A percentile compares a stretch with the other conserved stretches of the same genome.
Evolutionary conservation across 208 protist species (phyloP).

Genomic region (Wallacemonas sp.): DNA sequence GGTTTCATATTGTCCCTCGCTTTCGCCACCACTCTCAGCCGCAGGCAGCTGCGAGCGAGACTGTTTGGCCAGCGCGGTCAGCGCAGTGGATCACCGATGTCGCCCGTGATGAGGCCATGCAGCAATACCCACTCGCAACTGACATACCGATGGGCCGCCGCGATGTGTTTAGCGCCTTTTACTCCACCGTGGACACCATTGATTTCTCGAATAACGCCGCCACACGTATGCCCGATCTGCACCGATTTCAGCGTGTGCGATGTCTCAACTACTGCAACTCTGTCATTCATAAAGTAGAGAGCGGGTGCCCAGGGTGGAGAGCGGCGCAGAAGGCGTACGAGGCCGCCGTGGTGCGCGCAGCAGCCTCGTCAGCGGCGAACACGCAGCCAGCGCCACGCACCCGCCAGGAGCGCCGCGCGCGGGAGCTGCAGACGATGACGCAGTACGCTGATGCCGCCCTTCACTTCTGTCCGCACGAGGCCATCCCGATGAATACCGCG

Average conservation of each 20-base stretch:
- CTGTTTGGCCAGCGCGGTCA: too few relatives aligned
- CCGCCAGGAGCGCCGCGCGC: not conserved
- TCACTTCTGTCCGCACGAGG: slow-evolving; percentile 39
- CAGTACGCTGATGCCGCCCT: not conserved
- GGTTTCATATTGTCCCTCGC: too few relatives aligned
- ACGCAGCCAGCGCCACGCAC: too few relatives aligned
- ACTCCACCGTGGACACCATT: slow-evolving; percentile 82
- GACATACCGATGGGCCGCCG: slow-evolving; percentile 22
- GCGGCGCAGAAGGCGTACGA: not conserved
- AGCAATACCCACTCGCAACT: not conserved
- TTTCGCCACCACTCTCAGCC: too few relatives aligned
- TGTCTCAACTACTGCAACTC: slow-evolving; percentile 89
- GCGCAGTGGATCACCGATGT: not conserved
- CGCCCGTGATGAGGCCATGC: slow-evolving; percentile 7
- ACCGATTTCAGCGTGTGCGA: slow-evolving; percentile 77
- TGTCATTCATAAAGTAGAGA: slow-evolving; percentile 53
- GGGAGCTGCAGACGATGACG: not conserved
- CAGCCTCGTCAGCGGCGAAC: too few relatives aligned
- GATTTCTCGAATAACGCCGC: slow-evolving; percentile 93
- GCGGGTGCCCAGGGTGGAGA: slow-evolving; percentile 52
- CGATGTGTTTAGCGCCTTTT: slow-evolving; percentile 79
- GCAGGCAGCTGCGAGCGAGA: too few relatives aligned
- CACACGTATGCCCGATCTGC: slow-evolving; percentile 82
- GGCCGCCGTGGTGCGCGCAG: too few relatives aligned
- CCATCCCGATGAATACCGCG: not conserved